Base-by-base conservation (phyloP, 768 basidiomycete species). In the Boletus huronensis region DNA sequence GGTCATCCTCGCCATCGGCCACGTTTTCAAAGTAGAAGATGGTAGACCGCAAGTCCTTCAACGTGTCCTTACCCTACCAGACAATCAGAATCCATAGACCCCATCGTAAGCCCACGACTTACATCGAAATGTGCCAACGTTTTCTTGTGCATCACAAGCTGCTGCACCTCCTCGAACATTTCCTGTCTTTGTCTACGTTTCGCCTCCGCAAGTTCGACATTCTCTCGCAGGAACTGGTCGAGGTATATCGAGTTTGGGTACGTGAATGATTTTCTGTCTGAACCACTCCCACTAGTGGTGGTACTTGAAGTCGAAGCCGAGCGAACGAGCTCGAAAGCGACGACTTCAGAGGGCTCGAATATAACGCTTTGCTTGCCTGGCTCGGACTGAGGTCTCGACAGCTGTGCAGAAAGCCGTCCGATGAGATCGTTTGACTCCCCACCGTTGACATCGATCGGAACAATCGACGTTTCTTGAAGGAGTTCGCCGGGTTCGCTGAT, bases 11-110 rank as follows among this genome's bases (percentile, higher is more conserved):
- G 38, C 74, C 64, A 32, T 79, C 67, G 2, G 85, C 85, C 16
- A 91, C 74, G 49, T 82, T 72, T 65, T 90, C 86, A 64, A 83
- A 90, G 63, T 91, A 93, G 54, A 87, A 73, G 31, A 90, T 75
- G 1, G 83, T 72, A 3, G 83, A 78, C 9, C 78, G 77, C 39
- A 92, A 66, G 59, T 85, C 81, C 35, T 80, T 78, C 31, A 90
- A 62, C 1, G 82, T 77, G 62, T 92, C 87, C 60, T 79, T 74
- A 44, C 79, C 77, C 88, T 91, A 54, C 6, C 53, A 25, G 36
- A 38, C 7, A n/a, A 38, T 38, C 17, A 38, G 36, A 38, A n/a
- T n/a, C n/a, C n/a, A n/a, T 25, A 25, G 23, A 25, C 23, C 23
- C 4, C 2, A 25, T 25, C 23, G 23, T 25, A 25, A 4, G 23